Evolutionary conservation across 345 rosid genomes (phyloP).

Genomic region (Citrus trifoliata): DNA sequence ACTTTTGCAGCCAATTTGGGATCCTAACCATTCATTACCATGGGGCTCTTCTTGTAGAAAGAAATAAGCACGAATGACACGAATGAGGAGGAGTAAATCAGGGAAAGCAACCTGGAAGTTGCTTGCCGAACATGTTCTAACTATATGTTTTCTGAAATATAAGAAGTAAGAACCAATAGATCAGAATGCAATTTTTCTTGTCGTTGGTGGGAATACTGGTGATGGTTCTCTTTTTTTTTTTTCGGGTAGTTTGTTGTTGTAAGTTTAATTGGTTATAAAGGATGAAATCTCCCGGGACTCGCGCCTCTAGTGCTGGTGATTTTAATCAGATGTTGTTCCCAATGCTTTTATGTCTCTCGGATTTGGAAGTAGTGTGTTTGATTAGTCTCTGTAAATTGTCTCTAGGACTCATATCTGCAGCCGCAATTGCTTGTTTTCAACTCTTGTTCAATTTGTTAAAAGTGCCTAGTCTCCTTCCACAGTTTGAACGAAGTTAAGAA

Average conservation of each 20-base stretch:
- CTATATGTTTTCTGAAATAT: neutral
- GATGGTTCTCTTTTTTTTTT: neutral
- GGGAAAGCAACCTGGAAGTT: neutral
- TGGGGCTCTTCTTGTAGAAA: constrained; percentile 5
- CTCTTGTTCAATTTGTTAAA: too few relatives aligned
- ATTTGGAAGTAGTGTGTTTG: neutral
- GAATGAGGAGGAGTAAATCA: neutral
- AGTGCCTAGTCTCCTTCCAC: too few relatives aligned
- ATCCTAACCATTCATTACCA: constrained; percentile 22
- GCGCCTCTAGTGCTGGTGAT: neutral
- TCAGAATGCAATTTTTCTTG: constrained; percentile 11
- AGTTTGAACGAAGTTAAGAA: too few relatives aligned
- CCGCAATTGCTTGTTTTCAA: too few relatives aligned
- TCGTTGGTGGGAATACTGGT: neutral
- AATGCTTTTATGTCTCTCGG: neutral
- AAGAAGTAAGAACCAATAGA: constrained; percentile 13
- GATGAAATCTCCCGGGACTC: neutral
- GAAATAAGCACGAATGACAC: constrained; percentile 13
- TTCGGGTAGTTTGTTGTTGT: neutral
- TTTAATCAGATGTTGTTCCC: neutral
- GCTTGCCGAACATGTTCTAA: constrained; percentile 17
- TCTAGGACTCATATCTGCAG: neutral
- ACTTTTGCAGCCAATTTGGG: constrained; percentile 15
- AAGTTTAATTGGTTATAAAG: constrained; percentile 17
- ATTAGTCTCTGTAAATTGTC: neutral